Percentiles rank a stretch among this genome's conserved stretches.
phyloP scores from a whole-genome alignment of 805 yeast genomes.

The Candida peoriensis region DNA sequence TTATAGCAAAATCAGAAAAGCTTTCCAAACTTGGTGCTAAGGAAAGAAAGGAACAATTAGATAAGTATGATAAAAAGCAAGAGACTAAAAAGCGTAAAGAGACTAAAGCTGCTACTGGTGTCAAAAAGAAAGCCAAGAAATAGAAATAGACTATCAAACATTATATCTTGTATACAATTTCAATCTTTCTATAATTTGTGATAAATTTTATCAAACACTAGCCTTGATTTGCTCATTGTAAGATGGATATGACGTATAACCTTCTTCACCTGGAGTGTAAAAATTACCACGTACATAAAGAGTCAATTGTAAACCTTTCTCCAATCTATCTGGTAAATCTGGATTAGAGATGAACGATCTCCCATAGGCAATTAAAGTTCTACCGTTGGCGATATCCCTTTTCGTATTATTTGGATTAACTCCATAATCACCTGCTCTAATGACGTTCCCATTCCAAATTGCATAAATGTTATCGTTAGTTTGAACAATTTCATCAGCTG shows the following conservation, averaged over 20 bases:
- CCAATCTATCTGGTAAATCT: slow-evolving; percentile 34
- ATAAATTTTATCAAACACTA: too few species aligned
- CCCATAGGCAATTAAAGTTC: slow-evolving; percentile 31
- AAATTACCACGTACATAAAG: slow-evolving; percentile 30
- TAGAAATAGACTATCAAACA: too few species aligned
- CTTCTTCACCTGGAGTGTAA: slow-evolving; percentile 1
- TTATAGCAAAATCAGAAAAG: slow-evolving; percentile 39
- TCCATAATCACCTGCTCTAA: slow-evolving; percentile 8
- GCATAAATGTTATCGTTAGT: slow-evolving; percentile 10
- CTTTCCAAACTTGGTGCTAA: slow-evolving; percentile 57
- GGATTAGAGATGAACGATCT: slow-evolving; percentile 41
- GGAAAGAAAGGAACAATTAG: slow-evolving; percentile 65
- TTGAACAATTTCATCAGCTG: neutral
- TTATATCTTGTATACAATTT: too few species aligned
- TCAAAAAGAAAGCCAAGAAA: slow-evolving; percentile 5
- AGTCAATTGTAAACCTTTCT: slow-evolving; percentile 30
- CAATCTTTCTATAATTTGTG: too few species aligned
- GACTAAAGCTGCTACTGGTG: slow-evolving; percentile 4
- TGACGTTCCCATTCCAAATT: slow-evolving; percentile 19
- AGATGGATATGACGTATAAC: slow-evolving; percentile 6
- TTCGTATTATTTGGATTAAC: neutral
- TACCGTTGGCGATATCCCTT: slow-evolving; percentile 2
- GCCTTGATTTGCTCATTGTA: slow-evolving; percentile 1
- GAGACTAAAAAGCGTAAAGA: slow-evolving; percentile 25
- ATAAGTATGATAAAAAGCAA: slow-evolving; percentile 56